phyloP scores from a whole-genome alignment of 768 basidiomycete species.

The Suillus weaverae region DNA sequence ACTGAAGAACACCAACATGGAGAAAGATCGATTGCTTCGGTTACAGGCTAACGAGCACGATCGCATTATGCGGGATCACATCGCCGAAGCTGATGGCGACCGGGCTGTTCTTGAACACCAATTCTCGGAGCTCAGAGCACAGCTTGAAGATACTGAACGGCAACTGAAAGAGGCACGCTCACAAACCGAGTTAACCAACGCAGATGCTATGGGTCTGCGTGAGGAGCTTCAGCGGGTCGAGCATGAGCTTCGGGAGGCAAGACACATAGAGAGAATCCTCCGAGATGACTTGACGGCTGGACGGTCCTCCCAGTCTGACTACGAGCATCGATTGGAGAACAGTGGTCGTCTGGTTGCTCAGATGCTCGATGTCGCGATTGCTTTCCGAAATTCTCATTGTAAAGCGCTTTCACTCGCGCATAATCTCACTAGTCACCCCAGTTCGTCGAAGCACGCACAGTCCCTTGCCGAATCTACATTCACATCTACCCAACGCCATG shows the following conservation, averaged over 20 bases:
- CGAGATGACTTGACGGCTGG: constrained; percentile 75
- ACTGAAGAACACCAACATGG: constrained; percentile 63
- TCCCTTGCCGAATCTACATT: constrained; percentile 51
- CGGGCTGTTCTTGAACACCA: constrained; percentile 90
- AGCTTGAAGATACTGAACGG: constrained; percentile 57
- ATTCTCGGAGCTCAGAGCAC: constrained; percentile 68
- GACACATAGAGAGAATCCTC: constrained; percentile 65
- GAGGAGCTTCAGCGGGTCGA: constrained; percentile 74
- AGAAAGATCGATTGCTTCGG: constrained; percentile 77
- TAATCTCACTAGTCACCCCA: constrained; percentile 53
- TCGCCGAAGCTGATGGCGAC: constrained; percentile 92
- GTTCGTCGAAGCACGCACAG: constrained; percentile 45
- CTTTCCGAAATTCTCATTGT: constrained; percentile 74
- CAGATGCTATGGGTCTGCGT: constrained; percentile 65
- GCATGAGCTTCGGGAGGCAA: constrained; percentile 66
- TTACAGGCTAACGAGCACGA: constrained; percentile 72
- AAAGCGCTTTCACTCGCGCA: constrained; percentile 68
- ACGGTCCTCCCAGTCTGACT: constrained; percentile 63
- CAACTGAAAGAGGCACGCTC: constrained; percentile 63
- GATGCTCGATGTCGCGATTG: constrained; percentile 76
- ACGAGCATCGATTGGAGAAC: constrained; percentile 66
- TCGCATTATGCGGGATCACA: constrained; percentile 76
- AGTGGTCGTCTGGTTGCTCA: constrained; percentile 74
- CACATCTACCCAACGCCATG: constrained; percentile 46
- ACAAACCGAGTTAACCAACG: constrained; percentile 62